Conservation (phyloP, 306 rosid species). For the Lathyrus tuberosus region DNA sequence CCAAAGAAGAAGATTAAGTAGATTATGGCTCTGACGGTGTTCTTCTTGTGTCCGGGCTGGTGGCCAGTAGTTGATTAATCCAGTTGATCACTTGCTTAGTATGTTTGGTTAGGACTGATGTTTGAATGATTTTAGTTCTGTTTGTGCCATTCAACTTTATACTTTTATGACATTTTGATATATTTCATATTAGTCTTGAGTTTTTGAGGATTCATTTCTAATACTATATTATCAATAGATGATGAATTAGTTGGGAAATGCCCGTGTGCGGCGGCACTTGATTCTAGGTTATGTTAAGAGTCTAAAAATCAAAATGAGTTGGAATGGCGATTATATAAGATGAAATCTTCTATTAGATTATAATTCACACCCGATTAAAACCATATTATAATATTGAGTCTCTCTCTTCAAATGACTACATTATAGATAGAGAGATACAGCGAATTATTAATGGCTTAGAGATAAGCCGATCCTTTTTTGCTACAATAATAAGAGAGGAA, state of each 20-base stretch:
- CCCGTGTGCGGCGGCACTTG: no score
- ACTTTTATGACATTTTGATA: not conserved
- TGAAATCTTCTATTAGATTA: not conserved
- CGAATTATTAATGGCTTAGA: not conserved
- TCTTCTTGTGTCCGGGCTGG: not conserved
- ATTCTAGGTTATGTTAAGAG: no score
- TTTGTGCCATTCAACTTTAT: conserved; percentile 26
- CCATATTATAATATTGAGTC: not conserved
- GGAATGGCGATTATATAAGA: not conserved
- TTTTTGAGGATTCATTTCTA: not conserved
- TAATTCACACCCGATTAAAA: not conserved
- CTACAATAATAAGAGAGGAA: not conserved
- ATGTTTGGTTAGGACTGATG: not conserved
- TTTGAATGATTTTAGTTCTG: not conserved
- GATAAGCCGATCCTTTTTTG: not conserved
- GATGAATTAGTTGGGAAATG: no score
- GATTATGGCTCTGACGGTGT: not conserved
- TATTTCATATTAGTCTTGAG: not conserved
- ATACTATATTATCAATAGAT: not conserved
- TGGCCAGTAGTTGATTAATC: not conserved
- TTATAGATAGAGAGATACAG: not conserved
- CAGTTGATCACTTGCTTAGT: not conserved
- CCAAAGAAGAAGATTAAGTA: conserved; percentile 90
- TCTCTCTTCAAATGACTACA: not conserved
- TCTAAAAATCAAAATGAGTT: no score